Evolutionary conservation across 2,329 filamentous ascomycete genomes (phyloP), one percentile per base, ranked within the genome.

Genomic region (Sodiomyces alkalinus): DNA sequence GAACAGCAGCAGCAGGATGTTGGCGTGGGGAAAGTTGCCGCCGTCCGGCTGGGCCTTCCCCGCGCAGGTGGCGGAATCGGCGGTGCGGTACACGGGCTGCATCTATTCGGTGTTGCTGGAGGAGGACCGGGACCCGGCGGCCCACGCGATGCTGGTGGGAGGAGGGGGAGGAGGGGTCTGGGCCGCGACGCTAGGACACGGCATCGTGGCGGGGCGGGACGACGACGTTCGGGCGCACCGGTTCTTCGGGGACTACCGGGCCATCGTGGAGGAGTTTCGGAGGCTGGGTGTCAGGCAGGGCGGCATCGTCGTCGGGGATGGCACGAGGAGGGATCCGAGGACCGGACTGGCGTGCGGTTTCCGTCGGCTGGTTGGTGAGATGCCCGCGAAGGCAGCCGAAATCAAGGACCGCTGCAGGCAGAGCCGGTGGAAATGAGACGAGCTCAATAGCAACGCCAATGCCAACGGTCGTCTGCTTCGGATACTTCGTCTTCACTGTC

Each of bases 121-220:
- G 45, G 50, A 49, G 2, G 58, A 64, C 34, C 26, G 26, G 2
- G 46, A 58, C 29, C 24, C 45, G 0, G 52, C 56, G 6, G 59
- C 62, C 0, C 68, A 75, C 39, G 62, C 65, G 1, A 48, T 75
- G 17, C 41, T 45, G 2, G 50, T 68, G 10, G 56, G 46, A 1
- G n/a, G n/a, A n/a, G n/a, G 45, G 2, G 50, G 68, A 10, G 21
- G 39, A 1, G 47, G 48, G n/a, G 35, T 53, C 23, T 67, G 63
- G 58, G 69, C 61, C 10, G 67, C 71, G 1, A 68, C 69, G 1
- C 48, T 76, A 9, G 72, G 69, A 1, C 70, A 76, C 39, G 69
- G 70, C 0, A 24, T 72, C 13, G 42, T 48, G 3, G 31, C 33
- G 2, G 48, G 41, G 0, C 41, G 38, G 3, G n/a, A n/a, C n/a